Evolutionary conservation across 2,329 filamentous ascomycete species (phyloP).

Genomic region (Colletotrichum lupini): DNA sequence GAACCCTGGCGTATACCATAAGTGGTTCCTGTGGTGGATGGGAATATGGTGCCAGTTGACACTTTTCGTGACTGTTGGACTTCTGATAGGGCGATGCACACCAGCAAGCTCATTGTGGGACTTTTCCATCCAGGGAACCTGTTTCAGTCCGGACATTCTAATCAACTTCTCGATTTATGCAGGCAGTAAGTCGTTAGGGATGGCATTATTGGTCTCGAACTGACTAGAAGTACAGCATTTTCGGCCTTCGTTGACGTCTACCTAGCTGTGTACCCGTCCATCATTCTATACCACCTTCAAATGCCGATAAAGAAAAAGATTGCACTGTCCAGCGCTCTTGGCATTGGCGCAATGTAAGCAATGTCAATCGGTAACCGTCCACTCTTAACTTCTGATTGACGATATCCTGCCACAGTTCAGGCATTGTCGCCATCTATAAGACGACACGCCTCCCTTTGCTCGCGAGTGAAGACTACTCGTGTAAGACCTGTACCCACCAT

Average conservation of each 20-base stretch:
- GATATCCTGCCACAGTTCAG: constrained; percentile 32
- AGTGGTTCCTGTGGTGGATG: constrained; percentile 50
- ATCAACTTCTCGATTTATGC: constrained; percentile 53
- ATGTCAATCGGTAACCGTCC: constrained; percentile 1
- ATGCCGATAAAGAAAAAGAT: constrained; percentile 54
- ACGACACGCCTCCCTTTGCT: constrained; percentile 48
- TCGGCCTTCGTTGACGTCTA: constrained; percentile 54
- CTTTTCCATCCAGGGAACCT: constrained; percentile 47
- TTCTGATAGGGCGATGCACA: constrained; percentile 55
- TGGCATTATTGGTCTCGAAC: rapidly evolving
- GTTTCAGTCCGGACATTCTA: constrained; percentile 46
- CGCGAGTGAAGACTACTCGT: constrained; percentile 39
- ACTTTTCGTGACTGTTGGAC: constrained; percentile 48
- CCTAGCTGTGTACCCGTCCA: constrained; percentile 53
- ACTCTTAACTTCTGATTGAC: neutral
- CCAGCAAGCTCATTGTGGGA: constrained; percentile 53
- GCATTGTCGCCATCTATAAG: constrained; percentile 46
- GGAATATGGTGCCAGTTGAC: constrained; percentile 43
- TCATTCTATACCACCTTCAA: constrained; percentile 50
- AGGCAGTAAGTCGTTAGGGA: constrained; percentile 44
- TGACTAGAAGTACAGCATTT: constrained; percentile 39
- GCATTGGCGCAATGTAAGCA: constrained; percentile 50
- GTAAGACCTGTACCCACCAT: constrained; percentile 9
- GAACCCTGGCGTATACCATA: constrained; percentile 48
- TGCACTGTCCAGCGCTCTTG: constrained; percentile 49